Conservation (phyloP, 306 rosid species). For the Cicer cuneatum region DNA sequence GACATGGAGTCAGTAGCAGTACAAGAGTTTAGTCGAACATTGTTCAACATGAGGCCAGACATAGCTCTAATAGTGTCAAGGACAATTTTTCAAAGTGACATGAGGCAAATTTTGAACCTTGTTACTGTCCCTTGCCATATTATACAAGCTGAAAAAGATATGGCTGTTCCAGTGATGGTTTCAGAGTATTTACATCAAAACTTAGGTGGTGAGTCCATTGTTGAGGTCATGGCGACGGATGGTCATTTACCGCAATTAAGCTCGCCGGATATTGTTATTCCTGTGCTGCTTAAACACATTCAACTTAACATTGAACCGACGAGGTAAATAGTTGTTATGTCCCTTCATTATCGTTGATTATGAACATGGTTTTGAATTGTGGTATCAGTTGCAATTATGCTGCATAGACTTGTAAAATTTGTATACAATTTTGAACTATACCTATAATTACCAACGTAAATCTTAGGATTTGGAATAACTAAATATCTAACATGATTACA, state of each 20-base stretch:
- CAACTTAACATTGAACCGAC: constrained; percentile 55
- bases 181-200: constrained; percentile 72
- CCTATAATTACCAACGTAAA: too few species aligned
- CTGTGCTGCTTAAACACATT: constrained; percentile 74
- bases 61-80: constrained; percentile 68
- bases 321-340: neutral
- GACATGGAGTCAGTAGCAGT: constrained; percentile 89
- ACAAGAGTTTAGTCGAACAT: constrained; percentile 87
- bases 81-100: constrained; percentile 74
- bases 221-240: constrained; percentile 77
- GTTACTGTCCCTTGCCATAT: constrained; percentile 78
- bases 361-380: too few species aligned
- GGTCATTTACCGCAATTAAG: constrained; percentile 90
- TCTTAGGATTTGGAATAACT: too few species aligned
- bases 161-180: constrained; percentile 83
- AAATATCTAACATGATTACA: too few species aligned
- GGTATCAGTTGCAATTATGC: too few species aligned
- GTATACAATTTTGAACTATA: too few species aligned
- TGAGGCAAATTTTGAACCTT: constrained; percentile 58
- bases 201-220: constrained; percentile 67
- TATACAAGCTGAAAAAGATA: constrained; percentile 72
- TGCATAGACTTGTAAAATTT: too few species aligned
- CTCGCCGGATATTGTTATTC: constrained; percentile 78
- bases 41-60: constrained; percentile 91
- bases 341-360: too few species aligned